These are phyloP conservation scores for Kickxella alabastrina DNA, from an alignment of 192 early-diverging fungal species.

Conservation along the genomic window DNA sequence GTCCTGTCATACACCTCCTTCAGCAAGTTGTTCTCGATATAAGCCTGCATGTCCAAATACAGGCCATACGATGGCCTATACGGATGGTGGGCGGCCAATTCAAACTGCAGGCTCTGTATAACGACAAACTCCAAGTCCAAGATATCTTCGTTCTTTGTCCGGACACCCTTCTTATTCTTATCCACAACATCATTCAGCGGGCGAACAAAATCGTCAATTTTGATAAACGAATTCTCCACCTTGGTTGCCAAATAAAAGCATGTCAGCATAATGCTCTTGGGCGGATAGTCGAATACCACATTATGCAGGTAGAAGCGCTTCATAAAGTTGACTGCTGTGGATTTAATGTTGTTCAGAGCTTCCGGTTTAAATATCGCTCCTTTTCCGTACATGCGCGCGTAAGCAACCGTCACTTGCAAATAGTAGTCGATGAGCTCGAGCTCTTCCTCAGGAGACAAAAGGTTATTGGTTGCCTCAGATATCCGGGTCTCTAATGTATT, in stretches of 20 bases:
- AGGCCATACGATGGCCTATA: conserved; percentile 66
- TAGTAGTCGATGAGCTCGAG: conserved; percentile 45
- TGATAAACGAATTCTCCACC: conserved; percentile 66
- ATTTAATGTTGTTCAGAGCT: conserved; percentile 50
- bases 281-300: conserved; percentile 76
- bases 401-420: conserved; percentile 22
- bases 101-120: conserved; percentile 70
- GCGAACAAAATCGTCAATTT: conserved; percentile 67
- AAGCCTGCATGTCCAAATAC: conserved; percentile 68
- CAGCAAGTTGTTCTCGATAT: conserved; percentile 21
- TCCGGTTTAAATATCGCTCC: conserved; percentile 25
- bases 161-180: conserved; percentile 39
- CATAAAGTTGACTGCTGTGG: conserved; percentile 75
- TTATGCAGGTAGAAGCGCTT: conserved; percentile 80
- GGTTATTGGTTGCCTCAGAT: conserved; percentile 34
- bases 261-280: conserved; percentile 72
- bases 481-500: conserved; percentile 21
- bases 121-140: conserved; percentile 65
- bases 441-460: conserved; percentile 43
- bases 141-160: conserved; percentile 52
- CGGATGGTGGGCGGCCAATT: conserved; percentile 71
- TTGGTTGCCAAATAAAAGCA: conserved; percentile 77
- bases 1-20: conserved; percentile 55
- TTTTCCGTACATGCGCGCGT: conserved; percentile 17
- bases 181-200: conserved; percentile 26